A percentile compares a stretch with the other conserved stretches of the same genome.
phyloP scores from a whole-genome alignment of 495 filamentous ascomycete species.

The Lichenothelia convexa region DNA sequence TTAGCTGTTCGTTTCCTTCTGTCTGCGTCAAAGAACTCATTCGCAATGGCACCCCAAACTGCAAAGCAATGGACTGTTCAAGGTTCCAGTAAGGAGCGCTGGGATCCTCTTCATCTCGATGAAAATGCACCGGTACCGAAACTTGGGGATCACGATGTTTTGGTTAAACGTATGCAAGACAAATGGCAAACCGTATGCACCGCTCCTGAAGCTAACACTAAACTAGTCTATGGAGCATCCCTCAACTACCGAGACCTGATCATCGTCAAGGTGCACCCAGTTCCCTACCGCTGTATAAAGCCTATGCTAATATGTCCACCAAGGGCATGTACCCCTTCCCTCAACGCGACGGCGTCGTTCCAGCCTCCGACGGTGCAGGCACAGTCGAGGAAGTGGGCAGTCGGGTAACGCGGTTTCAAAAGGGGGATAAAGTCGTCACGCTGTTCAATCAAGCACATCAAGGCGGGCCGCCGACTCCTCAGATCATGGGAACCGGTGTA shows the following conservation, averaged over 20 bases:
- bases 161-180: conserved; percentile 35
- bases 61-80: conserved; percentile 49
- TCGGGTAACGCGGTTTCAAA: conserved; percentile 46
- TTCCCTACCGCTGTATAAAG: background rate
- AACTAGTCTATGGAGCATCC: conserved; percentile 45
- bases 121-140: conserved; percentile 37
- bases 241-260: conserved; percentile 72
- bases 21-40: no score
- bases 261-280: conserved; percentile 40
- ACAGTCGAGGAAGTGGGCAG: conserved; percentile 49
- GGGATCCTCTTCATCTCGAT: conserved; percentile 40
- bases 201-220: background rate
- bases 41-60: conserved; percentile 29
- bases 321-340: conserved; percentile 54
- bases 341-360: conserved; percentile 36
- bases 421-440: conserved; percentile 54
- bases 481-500: conserved; percentile 34
- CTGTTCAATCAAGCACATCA: conserved; percentile 69
- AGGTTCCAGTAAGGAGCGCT: conserved; percentile 34
- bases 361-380: conserved; percentile 64
- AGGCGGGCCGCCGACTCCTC: conserved; percentile 33
- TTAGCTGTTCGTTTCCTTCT: no score
- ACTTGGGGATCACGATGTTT: conserved; percentile 48
- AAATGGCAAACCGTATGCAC: background rate
- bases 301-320: background rate